A percentile compares a stretch with the other conserved stretches of the same genome.
phyloP scores from a whole-genome alignment of 2,329 filamentous ascomycete genomes.

The Xylariaceae sp. region DNA sequence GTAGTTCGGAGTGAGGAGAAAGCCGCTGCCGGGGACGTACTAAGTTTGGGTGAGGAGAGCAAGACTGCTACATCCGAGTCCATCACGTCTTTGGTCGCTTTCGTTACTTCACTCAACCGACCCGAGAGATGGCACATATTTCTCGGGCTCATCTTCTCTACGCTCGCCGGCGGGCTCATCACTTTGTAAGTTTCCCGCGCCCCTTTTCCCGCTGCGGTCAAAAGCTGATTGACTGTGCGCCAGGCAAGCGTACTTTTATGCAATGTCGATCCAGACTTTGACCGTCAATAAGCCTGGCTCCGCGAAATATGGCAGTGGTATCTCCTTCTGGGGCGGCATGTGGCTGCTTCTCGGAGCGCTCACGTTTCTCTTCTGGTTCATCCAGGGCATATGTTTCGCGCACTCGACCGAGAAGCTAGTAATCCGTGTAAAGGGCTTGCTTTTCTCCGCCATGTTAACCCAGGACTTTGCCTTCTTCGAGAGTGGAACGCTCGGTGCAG shows the following conservation, averaged over 20 bases:
- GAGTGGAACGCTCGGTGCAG: neutral
- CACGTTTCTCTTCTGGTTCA: neutral
- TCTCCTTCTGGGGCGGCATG: neutral
- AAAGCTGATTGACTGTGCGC: neutral
- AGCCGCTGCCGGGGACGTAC: neutral
- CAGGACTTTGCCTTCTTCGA: conserved; percentile 11
- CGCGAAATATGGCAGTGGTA: neutral
- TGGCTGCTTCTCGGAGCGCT: neutral
- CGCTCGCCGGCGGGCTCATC: neutral
- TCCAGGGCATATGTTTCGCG: conserved; percentile 1
- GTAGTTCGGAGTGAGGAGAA: neutral
- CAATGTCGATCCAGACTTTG: neutral
- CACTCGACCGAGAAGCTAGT: conserved; percentile 3
- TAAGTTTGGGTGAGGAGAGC: conserved; percentile 4
- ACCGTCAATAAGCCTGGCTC: neutral
- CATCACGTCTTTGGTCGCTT: conserved; percentile 16
- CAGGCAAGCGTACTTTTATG: neutral
- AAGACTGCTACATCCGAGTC: conserved; percentile 36
- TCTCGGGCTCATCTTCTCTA: neutral
- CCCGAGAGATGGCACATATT: neutral
- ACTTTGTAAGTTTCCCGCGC: neutral
- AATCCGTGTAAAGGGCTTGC: neutral
- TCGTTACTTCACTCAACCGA: neutral
- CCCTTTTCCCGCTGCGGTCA: neutral
- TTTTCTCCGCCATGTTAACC: conserved; percentile 4